Percentiles rank a stretch among this genome's conserved stretches.
These are phyloP conservation scores for Paecilomyces fulvus DNA, from an alignment of 2,329 filamentous ascomycete species.

Conservation along the genomic window DNA sequence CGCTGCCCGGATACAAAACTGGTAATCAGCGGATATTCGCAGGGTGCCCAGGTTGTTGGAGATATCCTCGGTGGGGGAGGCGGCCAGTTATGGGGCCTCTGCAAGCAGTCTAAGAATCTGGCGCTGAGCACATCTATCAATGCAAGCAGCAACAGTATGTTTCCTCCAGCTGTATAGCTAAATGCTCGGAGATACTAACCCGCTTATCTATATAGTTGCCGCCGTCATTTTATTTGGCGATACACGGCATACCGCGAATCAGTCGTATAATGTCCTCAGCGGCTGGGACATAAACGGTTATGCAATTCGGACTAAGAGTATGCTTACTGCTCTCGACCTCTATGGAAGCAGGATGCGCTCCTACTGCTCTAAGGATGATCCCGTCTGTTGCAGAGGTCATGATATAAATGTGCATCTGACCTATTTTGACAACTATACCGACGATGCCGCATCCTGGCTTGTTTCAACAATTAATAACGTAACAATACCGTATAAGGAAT, in stretches of 20 bases:
- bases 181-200: neutral
- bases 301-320: neutral
- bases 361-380: neutral
- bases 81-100: neutral
- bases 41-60: neutral
- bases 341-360: neutral
- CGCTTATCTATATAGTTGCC: neutral
- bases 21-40: neutral
- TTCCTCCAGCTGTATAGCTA: neutral
- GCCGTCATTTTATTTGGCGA: neutral
- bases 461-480: neutral
- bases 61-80: neutral
- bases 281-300: neutral
- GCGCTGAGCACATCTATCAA: neutral
- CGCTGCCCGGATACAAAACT: neutral
- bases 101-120: neutral
- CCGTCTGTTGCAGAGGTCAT: neutral
- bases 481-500: neutral
- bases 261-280: neutral
- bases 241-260: neutral
- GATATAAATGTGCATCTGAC: neutral
- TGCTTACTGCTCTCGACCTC: neutral
- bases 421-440: neutral
- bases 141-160: neutral
- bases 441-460: neutral